These are phyloP conservation scores for Fraxinus floribunda DNA, from an alignment of 305 asterid genomes.

Conservation along the genomic window DNA sequence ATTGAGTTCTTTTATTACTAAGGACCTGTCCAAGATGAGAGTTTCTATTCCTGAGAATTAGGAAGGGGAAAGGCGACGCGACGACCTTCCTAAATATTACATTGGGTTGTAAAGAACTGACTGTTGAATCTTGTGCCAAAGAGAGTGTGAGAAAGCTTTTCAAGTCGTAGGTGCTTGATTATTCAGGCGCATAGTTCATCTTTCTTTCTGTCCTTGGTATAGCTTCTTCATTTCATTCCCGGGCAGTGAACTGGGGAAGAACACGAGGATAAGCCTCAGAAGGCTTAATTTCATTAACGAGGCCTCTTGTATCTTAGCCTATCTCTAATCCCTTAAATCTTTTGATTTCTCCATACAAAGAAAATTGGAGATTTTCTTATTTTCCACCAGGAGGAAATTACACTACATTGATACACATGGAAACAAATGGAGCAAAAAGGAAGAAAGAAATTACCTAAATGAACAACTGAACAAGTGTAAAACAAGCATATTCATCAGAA, in stretches of 20 bases:
- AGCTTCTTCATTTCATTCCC: neutral
- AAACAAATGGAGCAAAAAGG: neutral
- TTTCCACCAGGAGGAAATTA: neutral
- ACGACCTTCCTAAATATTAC: neutral
- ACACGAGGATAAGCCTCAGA: neutral
- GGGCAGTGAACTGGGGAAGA: neutral
- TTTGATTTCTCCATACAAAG: neutral
- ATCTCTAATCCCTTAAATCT: neutral
- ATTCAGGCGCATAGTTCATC: neutral
- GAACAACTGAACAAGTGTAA: neutral
- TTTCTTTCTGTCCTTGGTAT: neutral
- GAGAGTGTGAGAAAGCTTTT: neutral
- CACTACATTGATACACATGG: neutral
- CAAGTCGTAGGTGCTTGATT: neutral
- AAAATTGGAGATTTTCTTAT: neutral
- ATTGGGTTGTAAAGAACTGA: neutral
- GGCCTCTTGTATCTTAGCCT: neutral
- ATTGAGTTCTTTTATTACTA: neutral
- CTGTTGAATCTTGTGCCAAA: neutral
- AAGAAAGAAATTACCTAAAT: neutral
- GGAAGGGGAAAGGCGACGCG: neutral
- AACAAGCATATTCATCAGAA: neutral
- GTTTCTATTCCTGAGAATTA: neutral
- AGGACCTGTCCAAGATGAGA: neutral
- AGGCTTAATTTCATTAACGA: neutral